Percentiles rank a stretch among this genome's conserved stretches.
phyloP scores from a whole-genome alignment of 768 basidiomycete species.

The Boletus speciosus region DNA sequence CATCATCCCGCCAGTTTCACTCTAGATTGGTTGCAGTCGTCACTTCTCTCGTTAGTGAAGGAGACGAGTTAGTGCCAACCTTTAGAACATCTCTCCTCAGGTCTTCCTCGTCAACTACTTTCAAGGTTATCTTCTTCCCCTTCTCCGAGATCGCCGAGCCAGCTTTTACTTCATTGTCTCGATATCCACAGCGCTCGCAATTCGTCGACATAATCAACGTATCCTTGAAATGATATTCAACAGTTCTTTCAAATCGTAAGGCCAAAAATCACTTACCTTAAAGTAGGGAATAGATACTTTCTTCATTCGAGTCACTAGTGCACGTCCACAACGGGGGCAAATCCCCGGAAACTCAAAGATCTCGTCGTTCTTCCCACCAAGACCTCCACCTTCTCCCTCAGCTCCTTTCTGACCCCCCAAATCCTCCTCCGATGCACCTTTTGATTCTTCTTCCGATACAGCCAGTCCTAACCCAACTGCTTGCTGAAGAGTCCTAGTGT shows the following conservation, averaged over 20 bases:
- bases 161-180: conserved; percentile 97
- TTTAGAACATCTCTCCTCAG: conserved; percentile 91
- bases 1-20: conserved; percentile 83
- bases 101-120: conserved; percentile 91
- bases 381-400: conserved; percentile 14
- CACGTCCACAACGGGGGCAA: conserved; percentile 86
- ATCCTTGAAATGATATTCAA: conserved; percentile 50
- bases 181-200: conserved; percentile 91
- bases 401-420: neutral
- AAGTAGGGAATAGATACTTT: conserved; percentile 96
- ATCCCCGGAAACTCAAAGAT: conserved; percentile 82
- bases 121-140: conserved; percentile 84
- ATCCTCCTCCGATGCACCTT: neutral
- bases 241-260: neutral
- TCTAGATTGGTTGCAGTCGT: conserved; percentile 44
- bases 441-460: conserved; percentile 41
- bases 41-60: neutral
- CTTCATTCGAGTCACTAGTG: conserved; percentile 89
- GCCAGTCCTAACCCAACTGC: conserved; percentile 77
- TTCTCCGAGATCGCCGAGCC: conserved; percentile 83
- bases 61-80: conserved; percentile 42
- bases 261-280: conserved; percentile 51
- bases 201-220: conserved; percentile 98
- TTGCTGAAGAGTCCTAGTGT: conserved; percentile 75
- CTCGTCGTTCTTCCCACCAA: conserved; percentile 68